phyloP scores from a whole-genome alignment of 2,329 filamentous ascomycete species.

The Hymenoscyphus fructigenus region DNA sequence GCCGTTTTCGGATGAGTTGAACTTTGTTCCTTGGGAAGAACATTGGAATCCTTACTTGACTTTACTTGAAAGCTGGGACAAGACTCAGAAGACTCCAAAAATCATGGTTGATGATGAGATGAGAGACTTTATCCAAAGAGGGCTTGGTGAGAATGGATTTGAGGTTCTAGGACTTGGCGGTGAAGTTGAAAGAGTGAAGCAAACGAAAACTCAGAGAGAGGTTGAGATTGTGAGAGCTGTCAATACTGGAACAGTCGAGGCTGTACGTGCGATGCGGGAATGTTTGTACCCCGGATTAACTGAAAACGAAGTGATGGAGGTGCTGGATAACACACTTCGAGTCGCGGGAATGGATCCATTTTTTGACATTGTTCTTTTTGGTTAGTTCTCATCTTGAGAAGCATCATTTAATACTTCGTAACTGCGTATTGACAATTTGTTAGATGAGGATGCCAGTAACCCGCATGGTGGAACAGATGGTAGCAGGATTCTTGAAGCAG shows the following conservation, averaged over 20 bases:
- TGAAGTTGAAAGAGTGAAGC: conserved; percentile 56
- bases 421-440: conserved; percentile 11
- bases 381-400: conserved; percentile 15
- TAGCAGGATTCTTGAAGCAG: conserved; percentile 49
- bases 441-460: conserved; percentile 42
- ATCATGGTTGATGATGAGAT: conserved; percentile 67
- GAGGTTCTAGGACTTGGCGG: conserved; percentile 53
- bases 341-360: conserved; percentile 55
- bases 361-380: conserved; percentile 65
- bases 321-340: conserved; percentile 54
- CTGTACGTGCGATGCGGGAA: conserved; percentile 55
- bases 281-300: conserved; percentile 57
- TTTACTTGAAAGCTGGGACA: conserved; percentile 45
- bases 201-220: conserved; percentile 56
- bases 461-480: conserved; percentile 44
- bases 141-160: conserved; percentile 53
- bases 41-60: conserved; percentile 64
- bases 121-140: conserved; percentile 60
- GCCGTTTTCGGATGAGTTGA: conserved; percentile 49
- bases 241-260: conserved; percentile 62
- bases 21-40: conserved; percentile 61
- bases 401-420: not conserved
- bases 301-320: conserved; percentile 55
- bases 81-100: conserved; percentile 33
- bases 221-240: conserved; percentile 59